Evolutionary conservation across 257 asterid genomes (phyloP), one percentile per base, ranked within the genome.

Genomic region (Henckelia pumila): DNA sequence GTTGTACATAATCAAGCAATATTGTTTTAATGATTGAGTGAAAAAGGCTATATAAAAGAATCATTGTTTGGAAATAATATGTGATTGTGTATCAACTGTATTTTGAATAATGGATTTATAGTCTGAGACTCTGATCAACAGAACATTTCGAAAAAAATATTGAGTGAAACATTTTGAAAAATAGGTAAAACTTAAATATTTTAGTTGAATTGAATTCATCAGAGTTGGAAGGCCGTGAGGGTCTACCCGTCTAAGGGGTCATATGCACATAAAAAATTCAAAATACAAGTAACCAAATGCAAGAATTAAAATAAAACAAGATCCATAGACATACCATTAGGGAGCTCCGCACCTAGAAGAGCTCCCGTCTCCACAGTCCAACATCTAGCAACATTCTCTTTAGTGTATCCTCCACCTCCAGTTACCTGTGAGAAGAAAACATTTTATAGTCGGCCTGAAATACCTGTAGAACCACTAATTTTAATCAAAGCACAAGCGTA

Each of bases 321-420:
- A 59, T 53, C 8, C 44, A 58, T 29, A 53, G 14, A 61, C 76
- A 62, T 84, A 94, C 99, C 96, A 82, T 82, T 85, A 67, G 96
- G 89, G 61, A 94, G 96, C 76, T 88, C 96, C 30, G 87, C 79
- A 23, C 79, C 97, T 59, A 94, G 73, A 80, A 91, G 97, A 63
- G 86, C 82, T 68, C 99, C 97, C 1, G 99, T 94, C 82, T 94
- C 99, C 69, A 88, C 82, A 66, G 99, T 82, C 99, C 99, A 94
- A 82, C 99, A 94, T 75, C 99, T 82, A 58, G 99, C 97, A 73
- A 94, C 99, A 65, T 94, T 94, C 82, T 94, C 99, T 84, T 94
- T 94, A 22, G 97, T 94, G 82, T 91, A 94, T 62, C 99, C 99
- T 57, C 99, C 99, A 72, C 99, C 99, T 56, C 99, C 99, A 79